These are phyloP conservation scores for Pugionium dolabratum DNA, from an alignment of 345 rosid species.

Conservation along the genomic window DNA sequence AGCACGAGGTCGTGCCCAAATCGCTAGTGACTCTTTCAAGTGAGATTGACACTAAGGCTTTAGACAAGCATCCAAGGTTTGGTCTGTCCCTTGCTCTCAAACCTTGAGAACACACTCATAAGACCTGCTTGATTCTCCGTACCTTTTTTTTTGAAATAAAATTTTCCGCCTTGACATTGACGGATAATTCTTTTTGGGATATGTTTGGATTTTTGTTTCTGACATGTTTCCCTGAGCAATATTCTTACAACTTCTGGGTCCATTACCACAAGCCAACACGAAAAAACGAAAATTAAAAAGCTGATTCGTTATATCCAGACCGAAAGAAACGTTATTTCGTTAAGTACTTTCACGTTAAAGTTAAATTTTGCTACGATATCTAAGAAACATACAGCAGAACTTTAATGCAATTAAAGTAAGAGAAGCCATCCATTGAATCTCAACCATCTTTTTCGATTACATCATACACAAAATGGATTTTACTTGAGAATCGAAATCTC, in stretches of 20 bases:
- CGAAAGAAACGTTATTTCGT: neutral
- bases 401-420: no score
- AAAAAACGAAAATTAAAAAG: neutral
- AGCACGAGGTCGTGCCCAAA: constrained; percentile 81
- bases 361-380: no score
- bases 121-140: constrained; percentile 14
- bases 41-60: constrained; percentile 81
- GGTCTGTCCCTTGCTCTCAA: constrained; percentile 81
- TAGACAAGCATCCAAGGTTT: constrained; percentile 78
- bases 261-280: neutral
- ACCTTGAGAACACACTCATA: constrained; percentile 44
- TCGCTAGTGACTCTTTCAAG: constrained; percentile 75
- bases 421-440: no score
- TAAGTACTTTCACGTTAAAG: no score
- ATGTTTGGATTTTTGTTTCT: constrained; percentile 19
- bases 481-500: no score
- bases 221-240: neutral
- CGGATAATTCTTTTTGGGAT: constrained; percentile 30
- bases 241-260: neutral
- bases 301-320: neutral
- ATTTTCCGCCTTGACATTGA: constrained; percentile 34
- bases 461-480: no score
- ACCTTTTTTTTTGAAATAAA: constrained; percentile 31
- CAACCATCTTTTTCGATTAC: no score
- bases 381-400: no score